Percentiles rank a stretch among this genome's conserved stretches.
Evolutionary conservation across 805 yeast species (phyloP).

Genomic region (Starmerella etchellsii): DNA sequence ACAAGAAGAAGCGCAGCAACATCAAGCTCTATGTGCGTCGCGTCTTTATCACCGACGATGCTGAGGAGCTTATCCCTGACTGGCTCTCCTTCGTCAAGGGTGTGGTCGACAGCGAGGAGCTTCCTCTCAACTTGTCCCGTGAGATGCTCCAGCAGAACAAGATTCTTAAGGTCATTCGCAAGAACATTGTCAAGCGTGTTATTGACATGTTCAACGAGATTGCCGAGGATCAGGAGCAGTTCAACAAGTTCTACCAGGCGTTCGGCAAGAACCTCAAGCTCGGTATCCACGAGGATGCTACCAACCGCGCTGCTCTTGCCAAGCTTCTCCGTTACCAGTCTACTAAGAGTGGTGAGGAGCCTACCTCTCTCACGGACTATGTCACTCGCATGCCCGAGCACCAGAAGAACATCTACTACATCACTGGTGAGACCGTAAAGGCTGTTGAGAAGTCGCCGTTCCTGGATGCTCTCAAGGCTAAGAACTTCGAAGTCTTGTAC

Average conservation of each 20-base stretch:
- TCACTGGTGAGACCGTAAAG: constrained; percentile 97
- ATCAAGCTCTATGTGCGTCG: constrained; percentile 98
- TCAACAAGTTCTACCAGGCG: constrained; percentile 95
- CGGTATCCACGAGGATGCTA: constrained; percentile 98
- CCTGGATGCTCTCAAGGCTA: constrained; percentile 96
- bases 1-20: constrained; percentile 98
- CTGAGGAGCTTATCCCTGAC: constrained; percentile 98
- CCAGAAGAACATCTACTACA: constrained; percentile 98
- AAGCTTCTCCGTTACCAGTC: constrained; percentile 95
- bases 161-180: constrained; percentile 97
- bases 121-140: constrained; percentile 99
- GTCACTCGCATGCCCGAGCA: constrained; percentile 99
- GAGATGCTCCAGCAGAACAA: constrained; percentile 99
- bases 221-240: constrained; percentile 97
- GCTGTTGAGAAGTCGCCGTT: constrained; percentile 98
- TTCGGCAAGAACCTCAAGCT: constrained; percentile 96
- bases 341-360: constrained; percentile 87
- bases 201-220: constrained; percentile 98
- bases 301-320: constrained; percentile 91
- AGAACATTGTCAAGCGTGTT: constrained; percentile 96
- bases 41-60: constrained; percentile 98
- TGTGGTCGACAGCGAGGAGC: constrained; percentile 99
- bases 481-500: constrained; percentile 96
- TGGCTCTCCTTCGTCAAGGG: constrained; percentile 97
- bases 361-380: constrained; percentile 90